Evolutionary conservation across 139 green algal genomes (phyloP), one percentile per base, ranked within the genome.

Genomic region (Chlamydomonas sphaeroides): DNA sequence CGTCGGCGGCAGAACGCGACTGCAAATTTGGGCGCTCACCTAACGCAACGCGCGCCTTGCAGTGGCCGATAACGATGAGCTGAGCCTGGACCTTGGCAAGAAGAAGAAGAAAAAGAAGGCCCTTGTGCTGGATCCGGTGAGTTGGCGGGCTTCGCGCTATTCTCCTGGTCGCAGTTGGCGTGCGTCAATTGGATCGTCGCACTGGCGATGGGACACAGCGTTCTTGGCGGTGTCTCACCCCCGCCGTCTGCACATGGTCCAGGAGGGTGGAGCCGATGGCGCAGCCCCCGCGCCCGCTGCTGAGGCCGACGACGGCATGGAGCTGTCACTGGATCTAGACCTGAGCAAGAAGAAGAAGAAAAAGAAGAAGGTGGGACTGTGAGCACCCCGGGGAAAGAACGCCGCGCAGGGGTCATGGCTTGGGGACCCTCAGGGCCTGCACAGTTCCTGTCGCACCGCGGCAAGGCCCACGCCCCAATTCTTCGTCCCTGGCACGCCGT

Each of bases 261-360:
- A 78, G 41, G 76, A 73, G 1, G 68, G 57, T 25, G 74, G 38
- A 14, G 83, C 48, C 3, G 84, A 51, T 0, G 59, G 42, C 4
- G 56, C 56, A 5, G 71, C 73, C 28, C 65, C 78, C 53, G 68
- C 78, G 0, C 51, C 61, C 2, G 65, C 57, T 25, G 45, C 25
- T 18, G 79, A 77, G 18, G 66, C 35, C 2, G 65, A 75, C 28
- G 77, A 84, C 5, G 74, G 74, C 26, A 84, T 84, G 77, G 77
- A 84, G 45, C 49, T 84, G 48, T 68, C 76, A 28, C 79, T 89
- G 49, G 79, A 89, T 18, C 38, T 88, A 49, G 78, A 88, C 62
- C 66, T 89, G 35, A 85, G 78, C n/a, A 94, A 91, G 63, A 95
- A 94, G 65, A 96, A 95, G 84, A 96, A 96, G 89, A 96, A 96